phyloP scores from a whole-genome alignment of 257 asterid species.

The Avicennia marina region DNA sequence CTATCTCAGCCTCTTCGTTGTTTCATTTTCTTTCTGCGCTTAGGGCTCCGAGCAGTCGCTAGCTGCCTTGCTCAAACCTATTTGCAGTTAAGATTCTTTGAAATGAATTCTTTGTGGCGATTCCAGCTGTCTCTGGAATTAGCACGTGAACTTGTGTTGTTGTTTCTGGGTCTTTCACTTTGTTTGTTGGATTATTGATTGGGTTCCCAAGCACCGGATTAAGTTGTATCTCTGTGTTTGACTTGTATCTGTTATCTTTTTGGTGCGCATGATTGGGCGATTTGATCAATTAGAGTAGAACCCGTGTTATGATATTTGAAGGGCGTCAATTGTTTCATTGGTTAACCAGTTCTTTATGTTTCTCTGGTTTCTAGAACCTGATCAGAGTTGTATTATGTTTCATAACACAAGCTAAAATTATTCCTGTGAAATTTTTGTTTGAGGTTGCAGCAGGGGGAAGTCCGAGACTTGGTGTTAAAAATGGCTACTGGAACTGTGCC shows the following conservation, averaged over 20 bases:
- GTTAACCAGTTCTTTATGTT: background rate
- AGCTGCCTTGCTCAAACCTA: too few relatives aligned
- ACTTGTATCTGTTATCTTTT: background rate
- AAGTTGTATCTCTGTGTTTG: background rate
- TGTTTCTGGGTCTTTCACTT: too few relatives aligned
- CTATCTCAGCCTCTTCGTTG: too few relatives aligned
- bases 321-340: background rate
- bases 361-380: background rate
- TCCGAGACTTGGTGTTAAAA: conserved; percentile 21
- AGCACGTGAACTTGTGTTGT: too few relatives aligned
- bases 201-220: background rate
- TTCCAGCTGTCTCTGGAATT: too few relatives aligned
- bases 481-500: conserved; percentile 96
- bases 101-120: too few relatives aligned
- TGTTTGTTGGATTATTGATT: background rate
- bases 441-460: conserved; percentile 24
- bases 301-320: background rate
- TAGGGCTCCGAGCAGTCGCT: background rate
- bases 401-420: background rate
- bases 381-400: background rate
- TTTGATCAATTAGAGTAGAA: background rate
- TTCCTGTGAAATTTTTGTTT: background rate
- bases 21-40: background rate
- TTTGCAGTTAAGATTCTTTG: too few relatives aligned
- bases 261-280: background rate